These are phyloP conservation scores for Silene vulgaris DNA, from an alignment of 179 eudicot genomes.

Conservation along the genomic window DNA sequence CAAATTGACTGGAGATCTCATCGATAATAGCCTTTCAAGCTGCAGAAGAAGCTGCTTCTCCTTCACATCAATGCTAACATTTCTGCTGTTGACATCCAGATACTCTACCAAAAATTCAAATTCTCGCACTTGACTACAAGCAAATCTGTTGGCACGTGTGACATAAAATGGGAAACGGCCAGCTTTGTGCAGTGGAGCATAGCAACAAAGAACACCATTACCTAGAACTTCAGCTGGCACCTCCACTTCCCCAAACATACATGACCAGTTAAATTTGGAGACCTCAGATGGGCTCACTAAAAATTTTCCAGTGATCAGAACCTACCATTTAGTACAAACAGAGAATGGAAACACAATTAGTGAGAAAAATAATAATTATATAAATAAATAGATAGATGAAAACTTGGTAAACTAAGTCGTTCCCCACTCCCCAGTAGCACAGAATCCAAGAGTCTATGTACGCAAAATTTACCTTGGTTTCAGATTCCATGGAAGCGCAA, in stretches of 20 bases:
- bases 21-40: conserved; percentile 48
- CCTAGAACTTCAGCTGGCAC: conserved; percentile 70
- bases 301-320: conserved; percentile 61
- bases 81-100: conserved; percentile 12
- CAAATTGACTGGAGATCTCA: conserved; percentile 26
- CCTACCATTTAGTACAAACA: conserved; percentile 31
- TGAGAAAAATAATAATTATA: background rate
- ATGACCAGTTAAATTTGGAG: conserved; percentile 57
- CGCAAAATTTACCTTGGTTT: conserved; percentile 52
- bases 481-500: conserved; percentile 61
- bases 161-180: conserved; percentile 79
- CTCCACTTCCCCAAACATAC: conserved; percentile 93
- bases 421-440: background rate
- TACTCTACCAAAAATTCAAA: conserved; percentile 50
- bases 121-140: conserved; percentile 91
- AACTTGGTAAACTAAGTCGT: background rate
- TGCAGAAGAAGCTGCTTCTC: conserved; percentile 38
- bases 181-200: conserved; percentile 51
- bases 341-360: background rate
- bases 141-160: conserved; percentile 77
- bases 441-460: background rate
- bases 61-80: conserved; percentile 30
- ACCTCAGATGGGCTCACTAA: conserved; percentile 44
- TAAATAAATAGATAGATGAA: background rate
- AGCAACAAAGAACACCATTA: conserved; percentile 71